Conservation (phyloP, 164 flowering plant genomes). For the Cinnamomum chago region DNA sequence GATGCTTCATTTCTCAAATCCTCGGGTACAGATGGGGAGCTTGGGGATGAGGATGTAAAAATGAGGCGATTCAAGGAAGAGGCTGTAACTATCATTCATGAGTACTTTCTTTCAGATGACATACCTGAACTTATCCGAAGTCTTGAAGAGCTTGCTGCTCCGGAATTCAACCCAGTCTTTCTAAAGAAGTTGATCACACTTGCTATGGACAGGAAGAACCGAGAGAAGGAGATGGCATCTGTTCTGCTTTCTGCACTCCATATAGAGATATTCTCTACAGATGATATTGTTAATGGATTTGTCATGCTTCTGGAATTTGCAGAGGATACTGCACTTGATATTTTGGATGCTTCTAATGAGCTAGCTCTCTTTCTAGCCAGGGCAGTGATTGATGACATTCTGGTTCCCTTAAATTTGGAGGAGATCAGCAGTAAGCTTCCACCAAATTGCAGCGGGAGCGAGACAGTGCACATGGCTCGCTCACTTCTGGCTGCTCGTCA, state of each 20-base stretch:
- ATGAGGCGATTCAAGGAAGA: constrained; percentile 70
- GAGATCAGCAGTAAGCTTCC: constrained; percentile 68
- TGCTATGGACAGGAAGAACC: constrained; percentile 96
- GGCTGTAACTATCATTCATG: constrained; percentile 78
- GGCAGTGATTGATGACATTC: constrained; percentile 92
- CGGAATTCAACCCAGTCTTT: constrained; percentile 77
- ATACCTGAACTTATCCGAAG: constrained; percentile 88
- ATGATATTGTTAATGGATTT: constrained; percentile 87
- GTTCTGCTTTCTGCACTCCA: constrained; percentile 89
- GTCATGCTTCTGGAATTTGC: constrained; percentile 90
- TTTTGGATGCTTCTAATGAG: constrained; percentile 90
- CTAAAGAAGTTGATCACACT: constrained; percentile 87
- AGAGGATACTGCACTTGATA: constrained; percentile 92
- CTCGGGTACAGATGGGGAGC: constrained; percentile 36
- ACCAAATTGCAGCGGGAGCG: constrained; percentile 69
- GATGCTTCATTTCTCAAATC: constrained; percentile 61
- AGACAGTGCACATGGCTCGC: constrained; percentile 81
- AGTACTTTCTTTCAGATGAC: constrained; percentile 93
- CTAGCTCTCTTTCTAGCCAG: constrained; percentile 86
- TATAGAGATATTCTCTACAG: constrained; percentile 82
- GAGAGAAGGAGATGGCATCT: constrained; percentile 98
- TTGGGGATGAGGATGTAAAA: constrained; percentile 34
- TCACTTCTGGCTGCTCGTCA: constrained; percentile 82
- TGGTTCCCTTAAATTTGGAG: constrained; percentile 85
- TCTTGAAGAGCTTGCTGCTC: constrained; percentile 79